Evolutionary conservation across 192 early-diverging fungal genomes (phyloP).

Genomic region (Coemansia aciculifera): DNA sequence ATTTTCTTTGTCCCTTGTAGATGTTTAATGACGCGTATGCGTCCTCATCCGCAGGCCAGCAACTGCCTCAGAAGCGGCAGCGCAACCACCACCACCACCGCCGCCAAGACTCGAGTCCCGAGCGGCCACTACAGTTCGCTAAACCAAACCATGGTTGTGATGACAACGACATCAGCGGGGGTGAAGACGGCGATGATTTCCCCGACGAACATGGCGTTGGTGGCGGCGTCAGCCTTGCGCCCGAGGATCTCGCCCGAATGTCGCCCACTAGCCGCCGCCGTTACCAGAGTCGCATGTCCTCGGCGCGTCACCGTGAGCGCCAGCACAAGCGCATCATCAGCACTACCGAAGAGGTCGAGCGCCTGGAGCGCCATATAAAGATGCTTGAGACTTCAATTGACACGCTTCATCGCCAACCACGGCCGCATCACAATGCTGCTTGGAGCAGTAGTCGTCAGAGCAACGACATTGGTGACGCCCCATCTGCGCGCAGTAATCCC

Average conservation of each 20-base stretch:
- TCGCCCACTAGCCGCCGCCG: constrained; percentile 17
- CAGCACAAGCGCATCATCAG: constrained; percentile 15
- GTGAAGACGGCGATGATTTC: neutral
- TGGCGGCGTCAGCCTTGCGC: neutral
- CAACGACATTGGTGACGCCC: constrained; percentile 9
- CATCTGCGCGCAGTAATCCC: neutral
- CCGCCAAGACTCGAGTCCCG: neutral
- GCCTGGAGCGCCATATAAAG: constrained; percentile 1
- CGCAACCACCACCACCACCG: neutral
- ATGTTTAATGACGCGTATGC: neutral
- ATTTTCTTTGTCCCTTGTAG: neutral
- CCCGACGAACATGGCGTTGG: neutral
- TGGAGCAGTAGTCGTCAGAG: constrained; percentile 5
- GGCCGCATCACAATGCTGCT: neutral
- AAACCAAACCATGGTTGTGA: neutral
- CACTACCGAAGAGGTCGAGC: constrained; percentile 1
- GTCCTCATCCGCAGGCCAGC: constrained; percentile 1
- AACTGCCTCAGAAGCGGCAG: constrained; percentile 7
- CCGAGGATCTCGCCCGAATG: constrained; percentile 11
- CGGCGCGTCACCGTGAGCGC: constrained; percentile 18
- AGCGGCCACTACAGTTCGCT: neutral
- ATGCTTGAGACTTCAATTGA: neutral
- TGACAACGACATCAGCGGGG: neutral
- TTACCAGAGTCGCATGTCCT: constrained; percentile 19
- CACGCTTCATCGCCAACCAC: neutral